These are phyloP conservation scores for Malassezia sympodialis DNA, from an alignment of 1,284 basidiomycete genomes.

Conservation along the genomic window DNA sequence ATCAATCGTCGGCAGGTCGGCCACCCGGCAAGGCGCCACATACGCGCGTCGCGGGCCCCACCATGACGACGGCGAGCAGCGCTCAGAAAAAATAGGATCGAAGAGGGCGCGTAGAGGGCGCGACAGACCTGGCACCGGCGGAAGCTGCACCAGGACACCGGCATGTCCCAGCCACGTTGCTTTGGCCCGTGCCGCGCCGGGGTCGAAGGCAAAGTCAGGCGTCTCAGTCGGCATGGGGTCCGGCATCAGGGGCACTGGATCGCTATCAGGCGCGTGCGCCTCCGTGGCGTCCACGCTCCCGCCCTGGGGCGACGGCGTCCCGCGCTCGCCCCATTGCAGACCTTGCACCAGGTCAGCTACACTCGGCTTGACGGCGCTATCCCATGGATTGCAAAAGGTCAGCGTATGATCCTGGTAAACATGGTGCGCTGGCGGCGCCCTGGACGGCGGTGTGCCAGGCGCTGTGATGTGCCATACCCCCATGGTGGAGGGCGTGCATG, in stretches of 20 bases:
- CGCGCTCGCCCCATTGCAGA: constrained; percentile 28
- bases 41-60: constrained; percentile 34
- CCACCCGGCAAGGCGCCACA: constrained; percentile 29
- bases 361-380: constrained; percentile 33
- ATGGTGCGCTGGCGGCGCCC: constrained; percentile 17
- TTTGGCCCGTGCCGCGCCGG: background rate
- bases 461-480: background rate
- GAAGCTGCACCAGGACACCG: constrained; percentile 33
- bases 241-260: too few relatives aligned
- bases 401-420: constrained; percentile 5
- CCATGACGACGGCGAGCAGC: constrained; percentile 40
- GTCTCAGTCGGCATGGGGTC: constrained; percentile 19
- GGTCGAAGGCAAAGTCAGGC: constrained; percentile 21
- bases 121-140: constrained; percentile 7
- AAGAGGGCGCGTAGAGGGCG: constrained; percentile 31
- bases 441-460: background rate
- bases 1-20: constrained; percentile 35
- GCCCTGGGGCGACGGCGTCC: background rate
- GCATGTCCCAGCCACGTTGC: constrained; percentile 45
- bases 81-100: constrained; percentile 43
- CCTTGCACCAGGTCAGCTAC: constrained; percentile 29
- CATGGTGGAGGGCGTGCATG: background rate
- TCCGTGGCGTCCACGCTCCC: background rate
- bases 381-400: constrained; percentile 42
- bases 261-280: too few relatives aligned